Conservation (phyloP, 768 basidiomycete genomes). For the Leccinum truebloodii region DNA sequence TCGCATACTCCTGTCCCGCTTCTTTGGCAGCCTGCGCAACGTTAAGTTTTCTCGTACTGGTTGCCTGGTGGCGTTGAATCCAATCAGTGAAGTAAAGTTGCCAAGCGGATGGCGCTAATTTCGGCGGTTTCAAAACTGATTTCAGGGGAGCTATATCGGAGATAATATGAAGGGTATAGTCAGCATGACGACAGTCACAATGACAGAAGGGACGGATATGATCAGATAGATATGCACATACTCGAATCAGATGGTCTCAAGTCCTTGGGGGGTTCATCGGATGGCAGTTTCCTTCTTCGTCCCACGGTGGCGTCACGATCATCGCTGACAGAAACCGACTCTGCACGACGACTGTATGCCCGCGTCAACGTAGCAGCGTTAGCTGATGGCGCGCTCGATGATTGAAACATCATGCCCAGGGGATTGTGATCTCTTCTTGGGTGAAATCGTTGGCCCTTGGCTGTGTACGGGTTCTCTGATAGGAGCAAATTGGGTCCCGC, state of each 20-base stretch:
- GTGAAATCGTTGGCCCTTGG: constrained; percentile 39
- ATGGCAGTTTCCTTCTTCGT: constrained; percentile 46
- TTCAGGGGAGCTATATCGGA: constrained; percentile 59
- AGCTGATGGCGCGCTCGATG: constrained; percentile 68
- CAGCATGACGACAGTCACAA: constrained; percentile 30
- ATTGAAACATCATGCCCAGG: constrained; percentile 62
- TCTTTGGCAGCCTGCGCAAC: constrained; percentile 96
- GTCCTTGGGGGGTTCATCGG: constrained; percentile 38
- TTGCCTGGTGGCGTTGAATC: constrained; percentile 84
- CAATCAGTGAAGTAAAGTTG: constrained; percentile 96
- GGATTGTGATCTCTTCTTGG: constrained; percentile 44
- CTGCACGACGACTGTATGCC: constrained; percentile 65
- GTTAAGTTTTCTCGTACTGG: constrained; percentile 82
- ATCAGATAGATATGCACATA: constrained; percentile 40
- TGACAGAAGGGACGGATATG: constrained; percentile 30
- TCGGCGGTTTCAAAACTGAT: constrained; percentile 82
- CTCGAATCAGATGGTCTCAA: constrained; percentile 46
- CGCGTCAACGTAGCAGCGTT: constrained; percentile 52
- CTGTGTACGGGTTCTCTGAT: constrained; percentile 43
- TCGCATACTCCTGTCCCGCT: constrained; percentile 87
- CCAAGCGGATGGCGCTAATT: constrained; percentile 93
- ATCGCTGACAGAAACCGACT: constrained; percentile 58
- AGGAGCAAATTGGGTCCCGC: constrained; percentile 50
- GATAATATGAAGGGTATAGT: constrained; percentile 24
- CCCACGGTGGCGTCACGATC: constrained; percentile 78